A percentile compares a stretch with the other conserved stretches of the same genome.
Conservation (phyloP, 768 basidiomycete species). For the Boletellus sp. region DNA sequence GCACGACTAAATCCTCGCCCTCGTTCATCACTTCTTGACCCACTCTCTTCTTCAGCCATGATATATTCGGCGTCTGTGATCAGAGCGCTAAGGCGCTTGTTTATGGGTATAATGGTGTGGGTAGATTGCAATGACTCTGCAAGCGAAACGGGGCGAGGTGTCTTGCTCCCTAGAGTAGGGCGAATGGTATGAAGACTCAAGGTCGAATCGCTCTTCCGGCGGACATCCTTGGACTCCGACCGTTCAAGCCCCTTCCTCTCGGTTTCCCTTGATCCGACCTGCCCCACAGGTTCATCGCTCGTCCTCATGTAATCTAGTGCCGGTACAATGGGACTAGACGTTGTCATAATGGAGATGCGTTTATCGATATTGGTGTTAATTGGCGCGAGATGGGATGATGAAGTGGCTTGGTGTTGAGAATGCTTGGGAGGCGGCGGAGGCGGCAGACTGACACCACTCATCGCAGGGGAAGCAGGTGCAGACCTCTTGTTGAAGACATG, state of each 20-base stretch:
- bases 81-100: slow-evolving; percentile 65
- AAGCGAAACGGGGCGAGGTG: slow-evolving; percentile 72
- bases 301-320: slow-evolving; percentile 53
- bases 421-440: slow-evolving; percentile 40
- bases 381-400: slow-evolving; percentile 24
- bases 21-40: slow-evolving; percentile 14
- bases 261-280: slow-evolving; percentile 19
- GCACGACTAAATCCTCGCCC: slow-evolving; percentile 18
- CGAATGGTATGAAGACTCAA: slow-evolving; percentile 72
- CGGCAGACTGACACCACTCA: slow-evolving; percentile 29
- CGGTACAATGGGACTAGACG: slow-evolving; percentile 52
- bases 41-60: slow-evolving; percentile 60
- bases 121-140: slow-evolving; percentile 74
- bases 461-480: slow-evolving; percentile 30
- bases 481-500: slow-evolving; percentile 44
- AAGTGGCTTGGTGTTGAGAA: slow-evolving; percentile 10
- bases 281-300: slow-evolving; percentile 34
- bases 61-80: slow-evolving; percentile 64
- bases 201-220: slow-evolving; percentile 84
- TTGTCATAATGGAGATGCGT: slow-evolving; percentile 50
- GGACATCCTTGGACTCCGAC: slow-evolving; percentile 57
- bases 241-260: slow-evolving; percentile 32
- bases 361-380: slow-evolving; percentile 31
- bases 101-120: slow-evolving; percentile 64
- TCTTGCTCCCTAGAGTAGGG: slow-evolving; percentile 44